phyloP scores from a whole-genome alignment of 805 yeast genomes.

The Kazachstania bromeliacearum region DNA sequence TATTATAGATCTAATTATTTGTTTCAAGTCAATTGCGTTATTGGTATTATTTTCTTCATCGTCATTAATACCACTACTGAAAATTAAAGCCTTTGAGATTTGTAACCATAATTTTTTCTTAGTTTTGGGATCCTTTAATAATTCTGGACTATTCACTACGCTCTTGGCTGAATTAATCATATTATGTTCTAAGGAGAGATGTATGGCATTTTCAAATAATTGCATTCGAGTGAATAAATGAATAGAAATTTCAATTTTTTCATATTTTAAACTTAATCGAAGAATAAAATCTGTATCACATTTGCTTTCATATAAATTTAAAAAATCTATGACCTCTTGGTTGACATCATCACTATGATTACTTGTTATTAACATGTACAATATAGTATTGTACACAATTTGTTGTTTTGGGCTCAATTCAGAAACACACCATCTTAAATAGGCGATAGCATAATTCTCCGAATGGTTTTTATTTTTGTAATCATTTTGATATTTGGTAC shows the following conservation, averaged over 20 bases:
- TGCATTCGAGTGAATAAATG: conserved; percentile 59
- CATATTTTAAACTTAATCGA: conserved; percentile 55
- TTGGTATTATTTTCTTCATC: conserved; percentile 8
- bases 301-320: conserved; percentile 35
- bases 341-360: conserved; percentile 18
- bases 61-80: conserved; percentile 1
- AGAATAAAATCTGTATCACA: conserved; percentile 64
- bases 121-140: conserved; percentile 35
- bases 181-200: conserved; percentile 58
- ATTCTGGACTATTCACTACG: conserved; percentile 29
- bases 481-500: conserved; percentile 34
- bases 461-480: conserved; percentile 22
- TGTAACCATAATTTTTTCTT: conserved; percentile 69
- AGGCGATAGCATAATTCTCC: conserved; percentile 58
- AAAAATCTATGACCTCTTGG: conserved; percentile 42
- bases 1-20: conserved; percentile 30
- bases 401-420: conserved; percentile 35
- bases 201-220: conserved; percentile 72
- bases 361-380: conserved; percentile 52
- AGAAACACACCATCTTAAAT: conserved; percentile 46
- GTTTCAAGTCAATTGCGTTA: conserved; percentile 22
- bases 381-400: conserved; percentile 57
- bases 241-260: conserved; percentile 57
- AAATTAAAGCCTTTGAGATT: conserved; percentile 35
- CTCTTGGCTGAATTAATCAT: conserved; percentile 20